A percentile compares a stretch with the other conserved stretches of the same genome.
These are phyloP conservation scores for Amorphotheca resinae DNA, from an alignment of 495 filamentous ascomycete genomes.

Conservation along the genomic window DNA sequence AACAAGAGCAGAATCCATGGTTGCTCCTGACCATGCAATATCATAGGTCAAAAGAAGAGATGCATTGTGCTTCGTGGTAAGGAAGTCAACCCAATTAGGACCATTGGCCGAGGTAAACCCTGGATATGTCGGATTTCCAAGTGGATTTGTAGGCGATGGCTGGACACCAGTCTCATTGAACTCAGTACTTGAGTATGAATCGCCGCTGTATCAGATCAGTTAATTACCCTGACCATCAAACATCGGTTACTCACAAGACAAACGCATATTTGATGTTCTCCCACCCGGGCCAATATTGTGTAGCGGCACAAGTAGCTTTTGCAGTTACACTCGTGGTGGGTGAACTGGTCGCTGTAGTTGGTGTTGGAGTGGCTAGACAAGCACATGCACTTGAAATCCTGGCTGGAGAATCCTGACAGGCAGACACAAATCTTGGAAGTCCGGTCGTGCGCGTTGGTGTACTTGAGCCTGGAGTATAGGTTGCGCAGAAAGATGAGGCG, in stretches of 20 bases:
- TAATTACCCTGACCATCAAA: neutral
- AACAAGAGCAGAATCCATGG: constrained; percentile 49
- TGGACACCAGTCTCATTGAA: constrained; percentile 51
- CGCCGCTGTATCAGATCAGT: constrained; percentile 14
- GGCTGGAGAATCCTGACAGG: neutral
- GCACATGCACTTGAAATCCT: neutral
- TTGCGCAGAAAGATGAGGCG: neutral
- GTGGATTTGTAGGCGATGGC: constrained; percentile 50
- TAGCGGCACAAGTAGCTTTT: constrained; percentile 10
- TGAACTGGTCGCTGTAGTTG: neutral
- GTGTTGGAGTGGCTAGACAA: neutral
- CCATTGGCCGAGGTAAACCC: constrained; percentile 47
- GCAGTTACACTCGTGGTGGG: neutral
- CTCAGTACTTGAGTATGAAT: constrained; percentile 52
- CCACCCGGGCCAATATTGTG: constrained; percentile 33
- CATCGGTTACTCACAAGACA: constrained; percentile 30
- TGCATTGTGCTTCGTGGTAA: constrained; percentile 40
- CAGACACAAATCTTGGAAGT: neutral
- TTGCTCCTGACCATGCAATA: constrained; percentile 57
- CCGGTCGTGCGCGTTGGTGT: too few relatives aligned
- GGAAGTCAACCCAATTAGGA: constrained; percentile 58
- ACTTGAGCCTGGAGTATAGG: neutral
- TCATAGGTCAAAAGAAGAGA: constrained; percentile 46
- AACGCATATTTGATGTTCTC: constrained; percentile 37
- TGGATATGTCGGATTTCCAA: constrained; percentile 62